phyloP scores from a whole-genome alignment of 2,329 filamentous ascomycete genomes.

The Hymenoscyphus salicellus region DNA sequence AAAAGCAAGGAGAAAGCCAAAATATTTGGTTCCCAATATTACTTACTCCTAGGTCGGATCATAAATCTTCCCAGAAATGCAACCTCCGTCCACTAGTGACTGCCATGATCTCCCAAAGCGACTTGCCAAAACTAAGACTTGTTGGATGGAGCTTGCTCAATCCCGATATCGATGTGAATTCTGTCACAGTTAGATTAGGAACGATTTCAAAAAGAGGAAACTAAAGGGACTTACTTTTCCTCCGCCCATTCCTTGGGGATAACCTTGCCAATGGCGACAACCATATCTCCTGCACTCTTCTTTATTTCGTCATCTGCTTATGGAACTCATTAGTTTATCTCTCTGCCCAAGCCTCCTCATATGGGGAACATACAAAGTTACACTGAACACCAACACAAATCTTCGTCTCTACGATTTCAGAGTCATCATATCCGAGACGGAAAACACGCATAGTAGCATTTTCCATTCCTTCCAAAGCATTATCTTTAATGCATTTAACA shows the following conservation, averaged over 20 bases:
- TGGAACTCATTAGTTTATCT: neutral
- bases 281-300: neutral
- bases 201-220: neutral
- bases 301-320: neutral
- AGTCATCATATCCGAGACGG: neutral
- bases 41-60: too few relatives aligned
- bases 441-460: neutral
- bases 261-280: neutral
- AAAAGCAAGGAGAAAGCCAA: too few relatives aligned
- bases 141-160: neutral
- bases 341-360: neutral
- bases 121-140: too few relatives aligned
- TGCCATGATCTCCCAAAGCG: too few relatives aligned
- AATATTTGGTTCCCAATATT: too few relatives aligned
- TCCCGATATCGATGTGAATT: neutral
- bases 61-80: too few relatives aligned
- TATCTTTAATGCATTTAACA: neutral
- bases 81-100: too few relatives aligned
- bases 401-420: neutral
- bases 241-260: neutral
- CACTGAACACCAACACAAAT: neutral
- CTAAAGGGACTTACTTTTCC: neutral
- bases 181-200: neutral
- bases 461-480: neutral
- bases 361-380: neutral